Base-by-base conservation (phyloP, 176 grass and related monocot genomes). In the Rhynchospora breviuscula region DNA sequence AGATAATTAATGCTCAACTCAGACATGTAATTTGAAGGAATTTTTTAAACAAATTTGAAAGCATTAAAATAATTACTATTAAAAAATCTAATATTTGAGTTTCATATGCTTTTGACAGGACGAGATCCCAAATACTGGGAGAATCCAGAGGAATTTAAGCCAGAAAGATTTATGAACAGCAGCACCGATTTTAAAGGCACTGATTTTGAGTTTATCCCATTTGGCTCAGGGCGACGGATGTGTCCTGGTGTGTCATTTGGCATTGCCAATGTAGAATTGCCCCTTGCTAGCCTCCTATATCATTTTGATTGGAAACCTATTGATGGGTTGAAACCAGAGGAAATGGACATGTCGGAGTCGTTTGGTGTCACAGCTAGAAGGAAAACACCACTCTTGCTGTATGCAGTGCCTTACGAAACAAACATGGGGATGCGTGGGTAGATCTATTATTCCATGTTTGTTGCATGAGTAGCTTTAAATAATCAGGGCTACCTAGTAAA, bases 221-320 rank as follows among this genome's bases (percentile, higher is more conserved):
- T 89, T 76, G 87, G 90, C 17, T 63, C 70, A 2, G 90, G 90
- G 1, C 62, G 80, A 13, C 88, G 90, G 65, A 88, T 86, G 2
- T 88, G 90, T 46, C 18, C 73, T 1, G 87, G 78, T 2, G 19
- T 86, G 51, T 26, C 44, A 13, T 80, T 92, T 1, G 90, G n/a
- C 2, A 10, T 64, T 6, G 23, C 17, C 6, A 79, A 29, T 21
- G 21, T 85, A 11, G 87, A 82, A 48, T 35, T 91, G 12, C 26
- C 66, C 3, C 60, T 91, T 21, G 86, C 89, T 5, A 52, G 33
- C 14, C 73, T 91, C 0, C 8, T 86, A 3, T 86, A 88, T 49
- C 69, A 70, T 62, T 91, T 91, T 0, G 79, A 88, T 43, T 91
- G 89, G 86, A 25, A 85, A 52, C 44, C 80, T 12, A 79, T 56